Evolutionary conservation across 1,284 basidiomycete genomes (phyloP), one percentile per base, ranked within the genome.

Genomic region (Xerocomus nothofagi): DNA sequence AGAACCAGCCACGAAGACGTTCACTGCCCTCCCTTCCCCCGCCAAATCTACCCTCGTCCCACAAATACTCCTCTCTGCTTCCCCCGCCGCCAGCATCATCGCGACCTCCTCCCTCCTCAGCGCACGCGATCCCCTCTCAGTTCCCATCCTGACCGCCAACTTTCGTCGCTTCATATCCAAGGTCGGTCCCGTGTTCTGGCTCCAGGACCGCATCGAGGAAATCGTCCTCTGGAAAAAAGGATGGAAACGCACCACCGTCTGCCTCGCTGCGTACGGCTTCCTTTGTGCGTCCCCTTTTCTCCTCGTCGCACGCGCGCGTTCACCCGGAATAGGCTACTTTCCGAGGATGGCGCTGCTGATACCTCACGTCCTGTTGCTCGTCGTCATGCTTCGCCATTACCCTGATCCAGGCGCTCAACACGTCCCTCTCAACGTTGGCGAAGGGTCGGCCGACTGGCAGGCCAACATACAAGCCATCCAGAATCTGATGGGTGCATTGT

Each of bases 401-500:
- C 79, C 82, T 57, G 58, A 71, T 62, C 44, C 51, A 23, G 51
- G 55, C 53, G 14, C 53, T 50, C 68, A 73, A 6, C 62, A 73
- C 4, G 63, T 70, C 0, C 66, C 74, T 11, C 71, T 76, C 38
- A 70, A 70, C 30, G 63, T 72, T 4, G 65, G 71, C 6, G 80
- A 84, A 60, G 81, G 81, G 2, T 78, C 78, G 11, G 73, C 81
- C 0, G 83, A 86, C 47, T 91, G 86, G 86, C 80, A 87, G 50
- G 82, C 82, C 1, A 91, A 90, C 56, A 72, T 91, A 3, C 86
- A 90, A 67, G 86, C 75, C 1, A 85, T 90, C 24, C 88, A 91
- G 59, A 91, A 91, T 56, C 76, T 91, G 20, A 90, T 91, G 88
- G 88, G 88, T 24, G 71, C 76, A 6, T 71, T 81, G 84, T 88